Base-by-base conservation (phyloP, 1,284 basidiomycete genomes). In the Moniliella sp. region DNA sequence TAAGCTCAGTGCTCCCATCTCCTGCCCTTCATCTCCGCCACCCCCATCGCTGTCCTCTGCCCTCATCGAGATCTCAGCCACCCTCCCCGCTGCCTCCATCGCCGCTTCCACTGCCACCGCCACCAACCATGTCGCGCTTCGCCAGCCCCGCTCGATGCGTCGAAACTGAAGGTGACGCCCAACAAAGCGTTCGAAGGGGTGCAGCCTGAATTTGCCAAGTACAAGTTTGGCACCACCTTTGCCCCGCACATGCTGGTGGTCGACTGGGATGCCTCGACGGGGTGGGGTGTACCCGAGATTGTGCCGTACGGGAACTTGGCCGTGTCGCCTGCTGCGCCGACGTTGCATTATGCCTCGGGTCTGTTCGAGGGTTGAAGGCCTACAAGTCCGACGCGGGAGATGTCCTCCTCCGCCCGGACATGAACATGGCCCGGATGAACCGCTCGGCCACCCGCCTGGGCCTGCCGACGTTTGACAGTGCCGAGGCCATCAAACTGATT, bases 291-390 rank as follows among this genome's bases (percentile, higher is more conserved):
- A 2, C 86, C 84, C 7, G 66, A 72, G 48, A 91, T 93, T 48
- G 68, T 72, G 50, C 80, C 82, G 31, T 91, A 83, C 58, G 73
- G 71, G 1, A 71, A 78, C 9, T 63, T 94, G 15, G 55, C 64
- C 15, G 66, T 94, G 13, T 74, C 79, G 37, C 88, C 88, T 5
- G 76, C 77, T 39, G 70, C 73, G 7, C 80, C 79, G 39, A 82
- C 88, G 18, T 69, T 97, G 43, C 88, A 97, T 63, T 97, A 97
- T 64, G 86, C 84, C 0, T 66, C 74, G 1, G 76, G 71, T 39
- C 64, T 79, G 3, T 97, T 97, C 53, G 88, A 97, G 61, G 88
- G 88, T 15, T 93, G 71, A 99, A 99, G 43, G 88, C 86, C 0
- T 97, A 94, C 66, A 69, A 75, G 35, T 23, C 21, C 21, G 65